Conservation (phyloP, 805 yeast genomes). For the Starmerella geochares region DNA sequence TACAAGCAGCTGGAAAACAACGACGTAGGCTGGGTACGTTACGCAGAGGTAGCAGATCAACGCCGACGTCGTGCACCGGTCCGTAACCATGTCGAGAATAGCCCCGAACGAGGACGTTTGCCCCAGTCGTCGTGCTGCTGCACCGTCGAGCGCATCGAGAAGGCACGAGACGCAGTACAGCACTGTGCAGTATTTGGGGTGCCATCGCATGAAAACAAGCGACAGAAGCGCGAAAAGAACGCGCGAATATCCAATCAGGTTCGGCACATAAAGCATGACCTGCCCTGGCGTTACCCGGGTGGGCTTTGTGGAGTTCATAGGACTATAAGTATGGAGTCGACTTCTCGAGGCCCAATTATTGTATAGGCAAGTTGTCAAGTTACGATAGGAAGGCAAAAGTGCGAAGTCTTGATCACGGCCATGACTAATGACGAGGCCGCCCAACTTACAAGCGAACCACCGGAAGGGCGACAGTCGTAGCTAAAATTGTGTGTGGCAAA, state of each 20-base stretch:
- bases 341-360: too few species aligned
- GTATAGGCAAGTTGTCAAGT: not conserved
- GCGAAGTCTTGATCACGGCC: not conserved
- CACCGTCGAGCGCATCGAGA: constrained; percentile 92
- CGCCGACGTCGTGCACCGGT: constrained; percentile 93
- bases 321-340: not conserved
- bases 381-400: not conserved
- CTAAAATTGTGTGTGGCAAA: too few species aligned
- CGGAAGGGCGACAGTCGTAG: not conserved
- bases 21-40: constrained; percentile 58
- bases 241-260: constrained; percentile 80
- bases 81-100: constrained; percentile 97
- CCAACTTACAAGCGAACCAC: not conserved
- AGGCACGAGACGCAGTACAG: constrained; percentile 81
- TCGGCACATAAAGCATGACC: constrained; percentile 75
- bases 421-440: not conserved
- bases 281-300: constrained; percentile 30
- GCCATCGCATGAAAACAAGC: constrained; percentile 67
- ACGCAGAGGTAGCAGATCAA: constrained; percentile 76
- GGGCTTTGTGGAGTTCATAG: not conserved
- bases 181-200: constrained; percentile 67
- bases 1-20: constrained; percentile 72
- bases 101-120: constrained; percentile 94
- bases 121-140: constrained; percentile 78
- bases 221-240: constrained; percentile 74